A percentile compares a stretch with the other conserved stretches of the same genome.
phyloP scores from a whole-genome alignment of 768 basidiomycete species.

The Suillus cothurnatus region DNA sequence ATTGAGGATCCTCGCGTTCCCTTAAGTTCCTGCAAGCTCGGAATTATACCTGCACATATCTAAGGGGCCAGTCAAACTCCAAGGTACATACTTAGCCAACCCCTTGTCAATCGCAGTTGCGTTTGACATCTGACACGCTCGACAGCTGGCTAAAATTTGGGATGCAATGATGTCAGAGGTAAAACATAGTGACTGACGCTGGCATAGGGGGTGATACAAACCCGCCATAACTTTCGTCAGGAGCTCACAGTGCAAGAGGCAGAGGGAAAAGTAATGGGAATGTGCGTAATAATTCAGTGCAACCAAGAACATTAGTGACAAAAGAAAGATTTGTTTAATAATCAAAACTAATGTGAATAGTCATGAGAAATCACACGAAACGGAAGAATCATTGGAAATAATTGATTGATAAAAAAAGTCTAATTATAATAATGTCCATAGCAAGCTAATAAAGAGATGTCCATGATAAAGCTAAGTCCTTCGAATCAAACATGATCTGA shows the following conservation, averaged over 20 bases:
- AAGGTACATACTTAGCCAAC: constrained; percentile 37
- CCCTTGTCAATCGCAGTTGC: constrained; percentile 39
- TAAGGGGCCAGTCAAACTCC: constrained; percentile 61
- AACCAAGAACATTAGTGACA: constrained; percentile 59
- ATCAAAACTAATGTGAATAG: no score
- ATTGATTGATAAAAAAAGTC: background rate
- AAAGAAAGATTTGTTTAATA: constrained; percentile 34
- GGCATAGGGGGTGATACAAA: background rate
- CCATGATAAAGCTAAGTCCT: background rate
- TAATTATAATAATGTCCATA: background rate
- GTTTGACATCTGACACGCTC: constrained; percentile 63
- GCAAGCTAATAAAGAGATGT: background rate
- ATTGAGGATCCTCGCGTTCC: background rate
- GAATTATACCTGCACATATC: constrained; percentile 51
- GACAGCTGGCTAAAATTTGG: constrained; percentile 54
- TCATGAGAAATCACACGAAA: background rate
- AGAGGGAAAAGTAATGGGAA: no score
- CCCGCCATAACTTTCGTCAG: background rate
- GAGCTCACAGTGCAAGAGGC: no score
- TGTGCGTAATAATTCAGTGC: constrained; percentile 56
- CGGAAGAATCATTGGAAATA: no score
- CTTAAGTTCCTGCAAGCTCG: constrained; percentile 45
- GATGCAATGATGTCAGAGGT: constrained; percentile 56
- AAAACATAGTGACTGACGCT: background rate
- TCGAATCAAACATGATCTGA: no score